These are phyloP conservation scores for Liquidambar formosana DNA, from an alignment of 164 flowering plant genomes.

Conservation along the genomic window DNA sequence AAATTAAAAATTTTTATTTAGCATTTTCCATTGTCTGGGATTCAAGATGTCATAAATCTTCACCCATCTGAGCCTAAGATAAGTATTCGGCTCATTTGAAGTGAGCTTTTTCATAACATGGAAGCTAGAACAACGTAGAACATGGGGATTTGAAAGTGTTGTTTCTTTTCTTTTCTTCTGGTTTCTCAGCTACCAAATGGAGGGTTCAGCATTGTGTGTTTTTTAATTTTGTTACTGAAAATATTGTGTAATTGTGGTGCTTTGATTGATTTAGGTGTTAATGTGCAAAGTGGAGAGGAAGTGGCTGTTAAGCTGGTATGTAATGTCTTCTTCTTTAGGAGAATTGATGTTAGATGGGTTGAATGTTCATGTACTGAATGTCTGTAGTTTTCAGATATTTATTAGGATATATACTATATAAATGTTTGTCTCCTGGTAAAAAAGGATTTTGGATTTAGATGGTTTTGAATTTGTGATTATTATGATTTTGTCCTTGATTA, in stretches of 20 bases:
- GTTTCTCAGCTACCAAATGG: not conserved
- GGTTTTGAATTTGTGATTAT: not conserved
- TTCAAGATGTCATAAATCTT: too few relatives aligned
- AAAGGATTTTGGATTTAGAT: not conserved
- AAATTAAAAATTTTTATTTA: not conserved
- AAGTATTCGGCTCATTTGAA: not conserved
- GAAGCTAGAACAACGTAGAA: not conserved
- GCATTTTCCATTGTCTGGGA: too few relatives aligned
- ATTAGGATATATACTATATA: not conserved
- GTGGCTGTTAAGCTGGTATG: slow-evolving; percentile 64
- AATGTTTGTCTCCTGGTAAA: not conserved
- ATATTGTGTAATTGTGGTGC: slow-evolving; percentile 1
- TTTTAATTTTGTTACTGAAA: slow-evolving; percentile 1
- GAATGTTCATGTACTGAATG: not conserved
- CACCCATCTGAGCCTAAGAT: too few relatives aligned
- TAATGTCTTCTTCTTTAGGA: slow-evolving; percentile 5
- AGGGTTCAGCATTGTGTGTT: slow-evolving; percentile 1
- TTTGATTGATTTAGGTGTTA: slow-evolving; percentile 39
- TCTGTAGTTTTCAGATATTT: not conserved
- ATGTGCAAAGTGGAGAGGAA: slow-evolving; percentile 69
- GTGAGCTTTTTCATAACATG: not conserved
- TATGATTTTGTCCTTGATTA: not conserved
- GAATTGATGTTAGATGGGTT: not conserved
- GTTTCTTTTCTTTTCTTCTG: not conserved
- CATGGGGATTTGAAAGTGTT: too few relatives aligned